Evolutionary conservation across 140 eudicot species (phyloP), one percentile per base, ranked within the genome.

Genomic region (Oenanthe javanica): DNA sequence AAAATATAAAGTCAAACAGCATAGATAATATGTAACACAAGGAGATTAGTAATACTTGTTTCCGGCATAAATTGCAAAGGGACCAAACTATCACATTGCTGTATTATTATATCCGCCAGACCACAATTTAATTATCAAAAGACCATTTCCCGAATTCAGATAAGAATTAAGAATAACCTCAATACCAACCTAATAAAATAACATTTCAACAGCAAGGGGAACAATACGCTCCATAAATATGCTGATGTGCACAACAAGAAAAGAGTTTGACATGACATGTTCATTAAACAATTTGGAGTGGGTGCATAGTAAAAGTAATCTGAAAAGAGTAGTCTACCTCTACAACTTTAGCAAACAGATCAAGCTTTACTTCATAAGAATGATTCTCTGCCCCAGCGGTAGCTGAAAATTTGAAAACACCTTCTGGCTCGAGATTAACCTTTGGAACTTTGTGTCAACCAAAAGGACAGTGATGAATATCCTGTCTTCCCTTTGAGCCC

Each of bases 401-500:
- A 49, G 93, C 97, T 74, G 96, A 75, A 59, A 94, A 94, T 5
- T 86, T 79, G 82, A 94, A 94, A 9, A 84, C 87, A 67, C 98
- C 98, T 77, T 92, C 96, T 0, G 98, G 96, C 55, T 91, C 95
- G 51, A 94, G 87, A 81, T 90, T 87, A 66, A 92, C 97, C 80
- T 94, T 92, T 0, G 94, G 89, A 76, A 84, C 83, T 84, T 92
- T 31, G 98, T 90, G 86, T 94, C 96, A 1, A 96, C 92, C 79
- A 94, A 84, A 72, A 88, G 66, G 48, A 94, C 96, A 9, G 97
- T 94, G 73, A 94, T 82, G 61, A 64, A 94, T 8, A 94, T 87
- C 84, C 86, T 89, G 82, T 94, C 98, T 77, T 84, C 90, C 85
- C 97, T 92, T 72, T 94, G 92, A 13, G 98, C 98, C 98, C 98